A percentile compares a stretch with the other conserved stretches of the same genome.
These are phyloP conservation scores for Aplosporella prunicola DNA, from an alignment of 2,329 filamentous ascomycete genomes.

Conservation along the genomic window DNA sequence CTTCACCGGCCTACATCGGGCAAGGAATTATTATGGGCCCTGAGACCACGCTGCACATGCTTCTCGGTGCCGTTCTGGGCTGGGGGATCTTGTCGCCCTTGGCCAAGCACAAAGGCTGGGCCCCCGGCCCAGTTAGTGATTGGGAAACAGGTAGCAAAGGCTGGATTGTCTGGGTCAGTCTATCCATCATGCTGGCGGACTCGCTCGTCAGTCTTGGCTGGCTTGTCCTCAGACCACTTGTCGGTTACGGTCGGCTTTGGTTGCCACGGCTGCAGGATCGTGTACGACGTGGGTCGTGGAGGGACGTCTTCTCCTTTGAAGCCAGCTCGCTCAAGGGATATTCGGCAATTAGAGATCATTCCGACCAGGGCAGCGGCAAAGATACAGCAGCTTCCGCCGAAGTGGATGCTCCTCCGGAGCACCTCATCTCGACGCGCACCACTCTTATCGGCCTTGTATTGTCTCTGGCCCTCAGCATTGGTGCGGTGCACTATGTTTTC, in stretches of 20 bases:
- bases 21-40: conserved; percentile 99
- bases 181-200: conserved; percentile 95
- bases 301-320: conserved; percentile 21
- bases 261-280: conserved; percentile 21
- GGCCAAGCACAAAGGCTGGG: conserved; percentile 80
- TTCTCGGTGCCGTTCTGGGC: conserved; percentile 76
- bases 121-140: conserved; percentile 72
- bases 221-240: conserved; percentile 56
- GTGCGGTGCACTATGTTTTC: conserved; percentile 75
- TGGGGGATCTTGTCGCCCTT: conserved; percentile 88
- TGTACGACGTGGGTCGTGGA: conserved; percentile 26
- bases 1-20: conserved; percentile 91
- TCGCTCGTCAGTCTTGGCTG: conserved; percentile 80
- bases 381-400: conserved; percentile 39
- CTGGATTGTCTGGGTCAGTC: conserved; percentile 95
- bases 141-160: conserved; percentile 94
- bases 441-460: conserved; percentile 66
- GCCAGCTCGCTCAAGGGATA: conserved; percentile 30
- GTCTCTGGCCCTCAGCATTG: conserved; percentile 70
- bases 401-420: conserved; percentile 73
- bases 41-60: conserved; percentile 90
- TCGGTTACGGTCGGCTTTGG: conserved; percentile 37
- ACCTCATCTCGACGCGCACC: conserved; percentile 64
- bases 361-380: conserved; percentile 13
- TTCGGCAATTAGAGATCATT: conserved; percentile 25